These are phyloP conservation scores for Lichtheimia ornata DNA, from an alignment of 371 early-diverging fungal genomes.

Conservation along the genomic window DNA sequence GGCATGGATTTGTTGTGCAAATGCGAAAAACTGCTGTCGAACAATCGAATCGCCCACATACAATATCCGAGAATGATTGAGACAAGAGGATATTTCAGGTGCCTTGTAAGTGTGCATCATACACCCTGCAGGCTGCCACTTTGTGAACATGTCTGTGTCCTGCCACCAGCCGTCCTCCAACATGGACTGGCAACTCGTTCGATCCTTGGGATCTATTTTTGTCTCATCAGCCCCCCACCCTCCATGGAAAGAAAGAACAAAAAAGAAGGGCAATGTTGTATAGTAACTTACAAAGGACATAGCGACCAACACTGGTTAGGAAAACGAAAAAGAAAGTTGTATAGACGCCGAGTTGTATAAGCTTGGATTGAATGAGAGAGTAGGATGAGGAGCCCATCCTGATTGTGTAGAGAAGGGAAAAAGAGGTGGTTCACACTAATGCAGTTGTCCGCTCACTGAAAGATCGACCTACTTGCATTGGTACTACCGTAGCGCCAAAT, in stretches of 20 bases:
- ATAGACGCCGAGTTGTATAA: not conserved
- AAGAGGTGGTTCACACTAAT: no score
- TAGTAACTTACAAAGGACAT: not conserved
- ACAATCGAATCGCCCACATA: slow-evolving; percentile 72
- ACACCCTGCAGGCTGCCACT: slow-evolving; percentile 68
- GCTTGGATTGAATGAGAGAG: slow-evolving; percentile 1
- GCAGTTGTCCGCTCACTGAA: no score
- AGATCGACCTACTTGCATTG: no score
- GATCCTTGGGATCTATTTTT: slow-evolving; percentile 19
- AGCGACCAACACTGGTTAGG: not conserved
- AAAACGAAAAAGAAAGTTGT: not conserved
- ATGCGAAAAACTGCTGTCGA: slow-evolving; percentile 61
- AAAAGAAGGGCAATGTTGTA: not conserved
- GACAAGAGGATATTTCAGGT: slow-evolving; percentile 45
- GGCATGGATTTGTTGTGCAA: slow-evolving; percentile 43
- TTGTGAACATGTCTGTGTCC: slow-evolving; percentile 16
- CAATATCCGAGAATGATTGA: slow-evolving; percentile 42
- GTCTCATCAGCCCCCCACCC: no score
- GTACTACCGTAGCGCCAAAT: no score
- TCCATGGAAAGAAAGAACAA: not conserved
- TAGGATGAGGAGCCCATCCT: slow-evolving; percentile 1
- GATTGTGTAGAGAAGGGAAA: not conserved
- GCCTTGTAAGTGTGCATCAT: slow-evolving; percentile 54
- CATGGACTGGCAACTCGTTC: slow-evolving; percentile 40
- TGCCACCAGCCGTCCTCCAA: slow-evolving; percentile 55